A percentile compares a stretch with the other conserved stretches of the same genome.
Evolutionary conservation across 169 alveolate species (phyloP).

Genomic region (Perkinsus chesapeaki): DNA sequence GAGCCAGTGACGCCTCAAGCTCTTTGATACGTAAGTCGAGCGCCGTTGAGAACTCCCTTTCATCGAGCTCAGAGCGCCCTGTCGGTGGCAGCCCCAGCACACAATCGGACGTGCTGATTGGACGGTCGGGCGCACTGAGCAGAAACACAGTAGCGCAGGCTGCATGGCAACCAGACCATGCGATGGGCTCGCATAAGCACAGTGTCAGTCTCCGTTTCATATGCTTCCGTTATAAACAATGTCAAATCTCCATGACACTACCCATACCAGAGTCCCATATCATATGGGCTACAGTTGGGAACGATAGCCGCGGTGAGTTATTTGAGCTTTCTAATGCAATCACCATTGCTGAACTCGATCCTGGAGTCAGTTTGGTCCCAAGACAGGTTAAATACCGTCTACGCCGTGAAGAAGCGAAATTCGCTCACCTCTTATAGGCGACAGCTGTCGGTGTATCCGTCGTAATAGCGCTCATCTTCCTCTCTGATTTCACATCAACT

Average conservation of each 20-base stretch:
- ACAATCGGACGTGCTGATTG: neutral
- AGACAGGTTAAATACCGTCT: neutral
- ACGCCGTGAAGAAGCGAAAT: neutral
- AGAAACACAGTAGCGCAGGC: neutral
- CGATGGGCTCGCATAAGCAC: no score
- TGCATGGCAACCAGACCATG: no score
- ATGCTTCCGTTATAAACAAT: no score
- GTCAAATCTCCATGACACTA: no score
- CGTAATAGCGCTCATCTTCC: neutral
- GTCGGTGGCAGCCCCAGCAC: neutral
- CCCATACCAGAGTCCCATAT: no score
- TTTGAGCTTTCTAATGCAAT: no score
- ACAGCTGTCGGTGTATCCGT: neutral
- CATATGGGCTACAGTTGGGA: no score
- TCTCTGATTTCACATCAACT: neutral
- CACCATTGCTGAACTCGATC: no score
- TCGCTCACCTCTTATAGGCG: neutral
- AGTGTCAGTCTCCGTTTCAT: no score
- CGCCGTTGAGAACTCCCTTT: neutral
- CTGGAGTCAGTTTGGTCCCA: no score
- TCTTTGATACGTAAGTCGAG: neutral
- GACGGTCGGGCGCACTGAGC: neutral
- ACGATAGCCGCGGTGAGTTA: no score
- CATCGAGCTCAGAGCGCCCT: neutral
- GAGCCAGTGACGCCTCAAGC: neutral